Percentiles rank a stretch among this genome's conserved stretches.
These are phyloP conservation scores for Psilocybe sp. DNA, from an alignment of 768 basidiomycete genomes.

Conservation along the genomic window DNA sequence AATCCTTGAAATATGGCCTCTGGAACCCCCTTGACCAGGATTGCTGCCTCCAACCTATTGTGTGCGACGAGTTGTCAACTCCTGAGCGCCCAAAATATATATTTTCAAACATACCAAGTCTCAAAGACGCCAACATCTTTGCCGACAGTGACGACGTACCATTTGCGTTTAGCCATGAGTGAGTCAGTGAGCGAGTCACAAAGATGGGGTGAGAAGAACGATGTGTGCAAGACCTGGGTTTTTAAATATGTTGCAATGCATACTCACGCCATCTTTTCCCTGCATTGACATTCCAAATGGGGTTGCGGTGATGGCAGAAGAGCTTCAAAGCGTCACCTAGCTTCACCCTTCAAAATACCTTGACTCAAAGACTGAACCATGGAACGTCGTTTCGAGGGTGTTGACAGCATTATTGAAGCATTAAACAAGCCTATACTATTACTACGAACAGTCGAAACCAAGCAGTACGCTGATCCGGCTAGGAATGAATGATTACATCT, in stretches of 20 bases:
- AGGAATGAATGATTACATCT: conserved; percentile 12
- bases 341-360: too few relatives aligned
- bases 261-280: too few relatives aligned
- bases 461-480: neutral
- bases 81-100: neutral
- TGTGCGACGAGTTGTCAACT: neutral
- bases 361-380: too few relatives aligned
- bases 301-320: too few relatives aligned
- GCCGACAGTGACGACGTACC: conserved; percentile 41
- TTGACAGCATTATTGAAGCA: too few relatives aligned
- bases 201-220: neutral
- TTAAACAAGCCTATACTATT: too few relatives aligned
- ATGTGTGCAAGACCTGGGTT: neutral
- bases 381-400: too few relatives aligned
- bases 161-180: conserved; percentile 34
- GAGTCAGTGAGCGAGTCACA: neutral
- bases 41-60: conserved; percentile 42
- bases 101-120: conserved; percentile 28
- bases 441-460: too few relatives aligned
- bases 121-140: conserved; percentile 35
- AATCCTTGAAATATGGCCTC: conserved; percentile 43
- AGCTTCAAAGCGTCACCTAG: too few relatives aligned
- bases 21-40: conserved; percentile 40
- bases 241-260: neutral
- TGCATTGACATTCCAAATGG: too few relatives aligned